Evolutionary conservation across 306 rosid species (phyloP).

Genomic region (Sphenostylis stenocarpa): DNA sequence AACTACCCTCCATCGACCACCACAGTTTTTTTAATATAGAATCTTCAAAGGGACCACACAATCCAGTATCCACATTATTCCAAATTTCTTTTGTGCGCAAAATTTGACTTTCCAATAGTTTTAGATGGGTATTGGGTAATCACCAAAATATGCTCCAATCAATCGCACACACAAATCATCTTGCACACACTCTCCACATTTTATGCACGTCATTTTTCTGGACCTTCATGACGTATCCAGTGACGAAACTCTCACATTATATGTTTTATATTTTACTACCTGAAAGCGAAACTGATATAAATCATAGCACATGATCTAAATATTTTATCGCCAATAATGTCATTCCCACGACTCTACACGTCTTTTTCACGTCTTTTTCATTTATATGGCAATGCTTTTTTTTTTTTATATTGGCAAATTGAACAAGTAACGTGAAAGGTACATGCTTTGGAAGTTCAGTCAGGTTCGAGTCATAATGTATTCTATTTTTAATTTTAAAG

Average conservation of each 20-base stretch:
- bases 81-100: conserved; percentile 5
- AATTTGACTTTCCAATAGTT: conserved; percentile 28
- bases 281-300: background rate
- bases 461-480: background rate
- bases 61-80: background rate
- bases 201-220: conserved; percentile 21
- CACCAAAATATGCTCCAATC: background rate
- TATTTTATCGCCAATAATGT: background rate
- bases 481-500: background rate
- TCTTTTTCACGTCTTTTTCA: background rate
- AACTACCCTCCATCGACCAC: background rate
- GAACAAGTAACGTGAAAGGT: background rate
- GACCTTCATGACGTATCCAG: background rate
- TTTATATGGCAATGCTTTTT: background rate
- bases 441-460: background rate
- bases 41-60: conserved; percentile 5
- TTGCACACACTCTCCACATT: background rate
- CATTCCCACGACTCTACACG: background rate
- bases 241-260: conserved; percentile 6
- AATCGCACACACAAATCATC: background rate
- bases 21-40: background rate
- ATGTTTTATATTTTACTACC: background rate
- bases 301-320: background rate
- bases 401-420: background rate
- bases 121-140: background rate